phyloP scores from a whole-genome alignment of 2,329 filamentous ascomycete genomes.

The Thermoascus crustaceus region DNA sequence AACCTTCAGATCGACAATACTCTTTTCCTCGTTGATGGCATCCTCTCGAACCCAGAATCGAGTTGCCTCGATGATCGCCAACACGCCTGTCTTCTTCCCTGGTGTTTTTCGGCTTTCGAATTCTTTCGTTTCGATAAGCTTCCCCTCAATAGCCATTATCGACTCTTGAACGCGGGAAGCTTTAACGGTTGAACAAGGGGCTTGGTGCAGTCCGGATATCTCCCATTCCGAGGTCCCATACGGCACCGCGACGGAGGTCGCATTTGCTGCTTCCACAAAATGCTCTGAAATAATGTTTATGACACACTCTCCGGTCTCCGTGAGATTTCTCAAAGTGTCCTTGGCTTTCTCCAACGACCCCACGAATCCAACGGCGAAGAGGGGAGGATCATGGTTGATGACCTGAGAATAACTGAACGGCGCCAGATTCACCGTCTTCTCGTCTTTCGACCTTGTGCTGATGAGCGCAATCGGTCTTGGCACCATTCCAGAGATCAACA shows the following conservation, averaged over 20 bases:
- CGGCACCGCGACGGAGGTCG: constrained; percentile 65
- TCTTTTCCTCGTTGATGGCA: constrained; percentile 69
- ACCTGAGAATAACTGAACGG: constrained; percentile 84
- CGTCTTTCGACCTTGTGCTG: constrained; percentile 53
- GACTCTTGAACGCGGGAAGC: constrained; percentile 71
- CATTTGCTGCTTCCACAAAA: constrained; percentile 79
- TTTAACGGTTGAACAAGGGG: constrained; percentile 56
- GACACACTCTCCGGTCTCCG: constrained; percentile 63
- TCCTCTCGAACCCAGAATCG: constrained; percentile 87
- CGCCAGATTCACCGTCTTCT: constrained; percentile 64
- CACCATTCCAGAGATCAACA: constrained; percentile 74
- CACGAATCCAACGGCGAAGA: constrained; percentile 61
- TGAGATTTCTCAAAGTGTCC: constrained; percentile 68
- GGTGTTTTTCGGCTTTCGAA: constrained; percentile 65
- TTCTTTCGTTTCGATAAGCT: constrained; percentile 63
- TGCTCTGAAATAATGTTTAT: constrained; percentile 81
- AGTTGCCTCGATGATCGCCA: constrained; percentile 74
- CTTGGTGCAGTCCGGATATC: constrained; percentile 67
- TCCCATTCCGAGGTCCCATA: constrained; percentile 70
- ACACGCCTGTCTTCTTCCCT: constrained; percentile 64
- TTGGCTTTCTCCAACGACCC: constrained; percentile 57
- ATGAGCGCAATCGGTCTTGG: constrained; percentile 71
- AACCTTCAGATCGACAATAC: constrained; percentile 65
- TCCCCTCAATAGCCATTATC: constrained; percentile 73
- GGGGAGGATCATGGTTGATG: constrained; percentile 75